A percentile compares a stretch with the other conserved stretches of the same genome.
Evolutionary conservation across 2,329 filamentous ascomycete genomes (phyloP).

Genomic region (Didymella sp.): DNA sequence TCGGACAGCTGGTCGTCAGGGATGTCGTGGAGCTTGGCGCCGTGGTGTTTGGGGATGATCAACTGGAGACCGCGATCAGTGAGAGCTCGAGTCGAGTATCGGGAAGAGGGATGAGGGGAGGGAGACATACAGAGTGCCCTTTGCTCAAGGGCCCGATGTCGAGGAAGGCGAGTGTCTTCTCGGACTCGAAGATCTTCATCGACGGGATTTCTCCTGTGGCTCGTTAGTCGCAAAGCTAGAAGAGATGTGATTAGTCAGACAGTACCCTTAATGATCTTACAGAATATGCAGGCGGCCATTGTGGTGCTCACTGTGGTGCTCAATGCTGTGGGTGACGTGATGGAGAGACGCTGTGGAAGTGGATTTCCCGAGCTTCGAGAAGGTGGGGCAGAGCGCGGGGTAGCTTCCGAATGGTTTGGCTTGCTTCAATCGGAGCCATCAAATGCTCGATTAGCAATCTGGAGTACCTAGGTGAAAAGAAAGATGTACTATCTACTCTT

Average conservation of each 20-base stretch:
- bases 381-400: slow-evolving; percentile 30
- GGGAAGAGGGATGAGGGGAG: not conserved
- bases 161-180: slow-evolving; percentile 93
- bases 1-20: slow-evolving; percentile 87
- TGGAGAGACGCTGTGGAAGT: slow-evolving; percentile 18
- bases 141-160: slow-evolving; percentile 90
- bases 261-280: slow-evolving; percentile 93
- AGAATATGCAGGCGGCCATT: slow-evolving; percentile 88
- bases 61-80: slow-evolving; percentile 65
- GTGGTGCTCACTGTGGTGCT: slow-evolving; percentile 44
- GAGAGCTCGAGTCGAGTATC: too few relatives aligned
- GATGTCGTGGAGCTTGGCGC: slow-evolving; percentile 88
- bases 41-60: slow-evolving; percentile 94
- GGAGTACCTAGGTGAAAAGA: too few relatives aligned
- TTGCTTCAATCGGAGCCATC: not conserved
- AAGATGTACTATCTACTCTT: too few relatives aligned
- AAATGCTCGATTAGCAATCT: not conserved
- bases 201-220: slow-evolving; percentile 88
- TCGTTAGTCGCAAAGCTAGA: slow-evolving; percentile 14
- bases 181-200: slow-evolving; percentile 94
- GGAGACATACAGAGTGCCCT: slow-evolving; percentile 79
- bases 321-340: slow-evolving; percentile 34
- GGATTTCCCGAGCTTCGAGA: slow-evolving; percentile 19
- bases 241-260: not conserved
- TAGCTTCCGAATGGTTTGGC: slow-evolving; percentile 16